These are phyloP conservation scores for Asterophora parasitica DNA, from an alignment of 768 basidiomycete species.

Conservation along the genomic window DNA sequence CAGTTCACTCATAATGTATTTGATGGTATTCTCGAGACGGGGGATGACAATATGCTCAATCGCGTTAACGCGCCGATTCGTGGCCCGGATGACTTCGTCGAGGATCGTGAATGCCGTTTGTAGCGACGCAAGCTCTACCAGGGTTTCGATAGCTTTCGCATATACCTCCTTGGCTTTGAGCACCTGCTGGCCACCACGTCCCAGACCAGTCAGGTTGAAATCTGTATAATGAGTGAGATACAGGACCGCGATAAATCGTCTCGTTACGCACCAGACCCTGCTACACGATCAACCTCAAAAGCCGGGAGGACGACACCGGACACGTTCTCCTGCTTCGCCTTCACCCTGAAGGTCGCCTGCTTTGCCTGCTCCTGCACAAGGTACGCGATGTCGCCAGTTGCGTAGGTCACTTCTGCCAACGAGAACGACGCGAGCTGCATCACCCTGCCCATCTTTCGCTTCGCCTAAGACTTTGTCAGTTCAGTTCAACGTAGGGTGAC, in stretches of 20 bases:
- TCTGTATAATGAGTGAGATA: conserved; percentile 42
- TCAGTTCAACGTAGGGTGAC: conserved; percentile 21
- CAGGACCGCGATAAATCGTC: neutral
- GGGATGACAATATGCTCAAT: conserved; percentile 98
- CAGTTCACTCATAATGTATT: conserved; percentile 94
- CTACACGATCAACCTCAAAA: conserved; percentile 86
- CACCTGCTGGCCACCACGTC: conserved; percentile 95
- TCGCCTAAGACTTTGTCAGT: conserved; percentile 59
- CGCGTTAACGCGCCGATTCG: conserved; percentile 97
- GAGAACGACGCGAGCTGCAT: conserved; percentile 99
- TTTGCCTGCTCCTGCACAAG: conserved; percentile 96
- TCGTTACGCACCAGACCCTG: conserved; percentile 63
- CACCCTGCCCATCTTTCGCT: conserved; percentile 97
- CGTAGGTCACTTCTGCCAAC: conserved; percentile 97
- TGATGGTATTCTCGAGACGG: conserved; percentile 93
- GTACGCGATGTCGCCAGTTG: conserved; percentile 96
- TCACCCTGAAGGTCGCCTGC: conserved; percentile 86
- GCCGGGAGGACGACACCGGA: conserved; percentile 94
- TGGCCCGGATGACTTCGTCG: conserved; percentile 98
- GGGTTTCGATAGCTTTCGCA: conserved; percentile 93
- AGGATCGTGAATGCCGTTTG: conserved; percentile 98
- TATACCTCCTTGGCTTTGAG: conserved; percentile 95
- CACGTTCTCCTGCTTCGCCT: conserved; percentile 96
- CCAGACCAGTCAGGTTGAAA: conserved; percentile 95
- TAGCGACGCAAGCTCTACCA: conserved; percentile 94